Percentiles rank a stretch among this genome's conserved stretches.
phyloP scores from a whole-genome alignment of 1,139 yeast species.

The Trichomonascaceae sp. region DNA sequence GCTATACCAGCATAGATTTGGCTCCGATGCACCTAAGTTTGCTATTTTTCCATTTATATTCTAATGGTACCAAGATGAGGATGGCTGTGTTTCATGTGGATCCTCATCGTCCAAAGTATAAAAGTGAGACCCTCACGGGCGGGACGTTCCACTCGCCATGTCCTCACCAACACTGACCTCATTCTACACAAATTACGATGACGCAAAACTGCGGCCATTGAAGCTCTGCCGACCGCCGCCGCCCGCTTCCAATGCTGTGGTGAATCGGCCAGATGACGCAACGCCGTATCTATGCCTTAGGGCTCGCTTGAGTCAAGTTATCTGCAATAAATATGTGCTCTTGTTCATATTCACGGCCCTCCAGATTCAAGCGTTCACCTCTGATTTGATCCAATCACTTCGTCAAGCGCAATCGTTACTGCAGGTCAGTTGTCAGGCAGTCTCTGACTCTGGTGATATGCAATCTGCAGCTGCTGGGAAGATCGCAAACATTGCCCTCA shows the following conservation, averaged over 20 bases:
- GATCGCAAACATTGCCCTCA: not conserved
- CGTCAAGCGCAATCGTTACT: conserved; percentile 1
- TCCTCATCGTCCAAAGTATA: too few relatives aligned
- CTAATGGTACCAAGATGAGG: conserved; percentile 3
- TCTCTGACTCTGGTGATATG: not conserved
- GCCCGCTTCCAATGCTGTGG: conserved; percentile 1
- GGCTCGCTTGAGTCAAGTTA: conserved; percentile 10
- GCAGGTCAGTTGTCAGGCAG: not conserved
- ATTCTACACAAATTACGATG: conserved; percentile 13
- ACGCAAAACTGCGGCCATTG: conserved; percentile 3
- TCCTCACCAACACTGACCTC: conserved; percentile 13
- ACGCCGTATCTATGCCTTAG: conserved; percentile 14
- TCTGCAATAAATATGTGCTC: conserved; percentile 11
- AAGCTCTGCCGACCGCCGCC: too few relatives aligned
- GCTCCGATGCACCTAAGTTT: conserved; percentile 13
- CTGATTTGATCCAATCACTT: conserved; percentile 1
- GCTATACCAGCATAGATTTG: conserved; percentile 33
- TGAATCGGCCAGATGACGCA: conserved; percentile 8
- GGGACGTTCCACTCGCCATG: conserved; percentile 1
- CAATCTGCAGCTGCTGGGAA: not conserved
- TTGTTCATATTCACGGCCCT: conserved; percentile 9
- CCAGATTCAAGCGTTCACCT: conserved; percentile 7
- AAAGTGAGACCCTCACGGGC: too few relatives aligned
- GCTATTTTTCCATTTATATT: conserved; percentile 15
- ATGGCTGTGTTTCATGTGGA: conserved; percentile 1